These are phyloP conservation scores for Trametes pubescens DNA, from an alignment of 1,284 basidiomycete genomes.

Conservation along the genomic window DNA sequence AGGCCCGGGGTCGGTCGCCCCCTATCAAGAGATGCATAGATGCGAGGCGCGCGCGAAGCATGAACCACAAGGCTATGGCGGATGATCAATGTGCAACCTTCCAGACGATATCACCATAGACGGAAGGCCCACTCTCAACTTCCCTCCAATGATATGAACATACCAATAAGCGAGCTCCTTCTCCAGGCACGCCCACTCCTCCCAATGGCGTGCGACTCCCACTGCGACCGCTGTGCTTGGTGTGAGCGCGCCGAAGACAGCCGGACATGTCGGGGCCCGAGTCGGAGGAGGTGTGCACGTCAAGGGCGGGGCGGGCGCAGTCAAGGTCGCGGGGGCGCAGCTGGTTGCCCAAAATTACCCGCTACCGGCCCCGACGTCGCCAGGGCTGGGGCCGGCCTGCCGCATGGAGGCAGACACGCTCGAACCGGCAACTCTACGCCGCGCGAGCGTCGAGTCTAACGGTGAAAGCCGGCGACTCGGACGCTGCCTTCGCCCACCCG, in stretches of 20 bases:
- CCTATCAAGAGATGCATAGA: slow-evolving; percentile 16
- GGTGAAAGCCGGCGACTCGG: slow-evolving; percentile 27
- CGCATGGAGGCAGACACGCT: slow-evolving; percentile 17
- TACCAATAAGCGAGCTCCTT: slow-evolving; percentile 13
- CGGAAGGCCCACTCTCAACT: slow-evolving; percentile 15
- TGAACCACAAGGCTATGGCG: slow-evolving; percentile 9
- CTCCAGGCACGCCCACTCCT: slow-evolving; percentile 24
- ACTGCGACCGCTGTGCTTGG: slow-evolving; percentile 14
- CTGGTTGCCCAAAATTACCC: slow-evolving; percentile 4
- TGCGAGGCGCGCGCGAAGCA: slow-evolving; percentile 2
- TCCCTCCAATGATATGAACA: slow-evolving; percentile 15
- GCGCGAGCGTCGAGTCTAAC: slow-evolving; percentile 31
- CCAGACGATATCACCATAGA: slow-evolving; percentile 7
- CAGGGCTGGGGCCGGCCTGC: slow-evolving; percentile 7
- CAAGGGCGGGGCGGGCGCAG: slow-evolving; percentile 16
- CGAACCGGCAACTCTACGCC: slow-evolving; percentile 34
- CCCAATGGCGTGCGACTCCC: slow-evolving; percentile 17
- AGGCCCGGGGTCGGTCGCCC: slow-evolving; percentile 8
- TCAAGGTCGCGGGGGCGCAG: slow-evolving; percentile 9
- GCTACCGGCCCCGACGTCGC: slow-evolving; percentile 4
- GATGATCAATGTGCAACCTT: slow-evolving; percentile 10
- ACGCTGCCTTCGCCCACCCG: slow-evolving; percentile 21
- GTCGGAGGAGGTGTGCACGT: slow-evolving; percentile 17
- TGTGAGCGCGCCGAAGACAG: slow-evolving; percentile 9
- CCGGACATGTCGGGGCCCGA: slow-evolving; percentile 20